These are phyloP conservation scores for Penicillium capsulatum DNA, from an alignment of 2,329 filamentous ascomycete genomes.

Conservation along the genomic window DNA sequence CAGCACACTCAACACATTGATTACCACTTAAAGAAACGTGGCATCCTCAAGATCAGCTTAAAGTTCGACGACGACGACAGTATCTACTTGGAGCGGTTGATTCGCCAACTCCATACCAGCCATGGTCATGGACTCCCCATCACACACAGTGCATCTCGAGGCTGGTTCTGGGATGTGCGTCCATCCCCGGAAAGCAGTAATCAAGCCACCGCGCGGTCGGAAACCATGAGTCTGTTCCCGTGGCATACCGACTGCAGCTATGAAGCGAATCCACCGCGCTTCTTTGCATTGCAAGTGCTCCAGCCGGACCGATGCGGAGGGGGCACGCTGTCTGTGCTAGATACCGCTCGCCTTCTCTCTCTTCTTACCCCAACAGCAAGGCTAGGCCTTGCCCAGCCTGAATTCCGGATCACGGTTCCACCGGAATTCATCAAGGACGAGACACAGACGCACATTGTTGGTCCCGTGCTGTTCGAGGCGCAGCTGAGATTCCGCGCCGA, in stretches of 20 bases:
- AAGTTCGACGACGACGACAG: constrained; percentile 27
- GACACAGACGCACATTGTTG: not conserved
- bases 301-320: constrained; percentile 41
- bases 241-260: constrained; percentile 48
- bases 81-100: constrained; percentile 32
- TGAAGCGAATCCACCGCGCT: constrained; percentile 35
- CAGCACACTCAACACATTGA: not conserved
- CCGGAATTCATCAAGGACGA: not conserved
- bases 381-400: not conserved
- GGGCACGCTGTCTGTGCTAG: constrained; percentile 40
- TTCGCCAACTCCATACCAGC: constrained; percentile 32
- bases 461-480: not conserved
- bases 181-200: constrained; percentile 14
- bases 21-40: not conserved
- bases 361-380: constrained; percentile 25
- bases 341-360: constrained; percentile 27
- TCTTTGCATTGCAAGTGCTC: constrained; percentile 43
- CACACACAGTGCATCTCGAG: constrained; percentile 38
- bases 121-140: constrained; percentile 40
- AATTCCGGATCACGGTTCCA: not conserved
- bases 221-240: constrained; percentile 34
- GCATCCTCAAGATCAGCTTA: not conserved
- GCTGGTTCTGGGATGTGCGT: constrained; percentile 46
- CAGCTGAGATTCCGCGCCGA: not conserved
- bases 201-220: not conserved